Evolutionary conservation across 1,284 basidiomycete genomes (phyloP), one percentile per base, ranked within the genome.

Genomic region (Apiotrichum gamsii): DNA sequence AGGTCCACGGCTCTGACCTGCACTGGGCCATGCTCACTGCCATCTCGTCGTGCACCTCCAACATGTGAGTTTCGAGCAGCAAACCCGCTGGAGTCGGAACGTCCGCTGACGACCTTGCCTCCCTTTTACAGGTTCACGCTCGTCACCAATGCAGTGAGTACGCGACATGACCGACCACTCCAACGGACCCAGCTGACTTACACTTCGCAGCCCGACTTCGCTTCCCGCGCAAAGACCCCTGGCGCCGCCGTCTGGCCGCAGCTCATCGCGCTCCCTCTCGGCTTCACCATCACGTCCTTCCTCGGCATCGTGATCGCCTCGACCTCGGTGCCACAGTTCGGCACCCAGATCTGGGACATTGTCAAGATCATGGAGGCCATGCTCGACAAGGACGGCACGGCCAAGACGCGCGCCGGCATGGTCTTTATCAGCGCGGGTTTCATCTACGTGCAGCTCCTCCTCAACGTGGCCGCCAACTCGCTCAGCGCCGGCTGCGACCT

Each of bases 401-500:
- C 54, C n/a, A 53, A 43, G 4, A 61, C 65, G 8, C 56, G 65
- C 32, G 65, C 62, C 4, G 65, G 65, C 11, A 51, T 67, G 18
- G 62, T 58, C 16, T 90, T 89, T 75, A 89, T 90, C 63, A 74
- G 83, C 13, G 78, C 57, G 8, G 59, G 60, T 13, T 72, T 70
- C 54, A 62, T 70, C 51, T 72, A 66, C 40, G 66, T 64, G 18
- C 69, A 70, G 51, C 59, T 70, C 33, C 38, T 69, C 36, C 58
- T 68, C 35, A 88, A 87, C 67, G 85, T 89, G 59, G 84, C 84
- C 11, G 87, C 89, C 42, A 91, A 91, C 74, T 84, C 84, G 4
- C 81, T 90, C 56, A 84, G 82, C 30, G 87, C 87, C 5, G 87
- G 89, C 6, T 87, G 86, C 61, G 88, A 91, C 70, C 72, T 90